Evolutionary conservation across 2,329 filamentous ascomycete genomes (phyloP).

Genomic region (Ophiostoma sp.): DNA sequence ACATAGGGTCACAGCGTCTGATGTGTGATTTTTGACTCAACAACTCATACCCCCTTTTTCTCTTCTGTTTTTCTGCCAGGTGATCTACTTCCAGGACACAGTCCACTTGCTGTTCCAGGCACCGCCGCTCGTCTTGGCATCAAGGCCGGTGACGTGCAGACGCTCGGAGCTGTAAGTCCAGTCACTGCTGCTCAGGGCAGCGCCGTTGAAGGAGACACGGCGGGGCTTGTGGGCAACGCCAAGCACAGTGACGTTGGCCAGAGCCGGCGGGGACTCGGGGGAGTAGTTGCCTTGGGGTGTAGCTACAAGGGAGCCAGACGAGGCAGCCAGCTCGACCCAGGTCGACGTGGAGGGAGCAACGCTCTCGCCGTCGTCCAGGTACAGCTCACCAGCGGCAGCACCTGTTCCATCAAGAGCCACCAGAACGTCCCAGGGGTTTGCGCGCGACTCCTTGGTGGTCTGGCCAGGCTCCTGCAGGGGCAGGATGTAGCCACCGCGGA

Average conservation of each 20-base stretch:
- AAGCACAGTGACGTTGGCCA: constrained; percentile 59
- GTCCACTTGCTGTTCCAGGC: constrained; percentile 56
- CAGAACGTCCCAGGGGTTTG: constrained; percentile 62
- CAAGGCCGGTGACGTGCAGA: constrained; percentile 47
- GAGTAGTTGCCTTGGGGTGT: constrained; percentile 46
- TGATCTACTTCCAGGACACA: constrained; percentile 43
- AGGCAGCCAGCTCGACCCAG: constrained; percentile 18
- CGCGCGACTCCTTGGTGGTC: constrained; percentile 58
- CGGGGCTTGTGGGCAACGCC: constrained; percentile 43
- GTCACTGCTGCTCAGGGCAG: constrained; percentile 36
- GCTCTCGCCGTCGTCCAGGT: constrained; percentile 71
- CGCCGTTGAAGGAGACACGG: constrained; percentile 50
- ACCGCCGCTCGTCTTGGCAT: constrained; percentile 41
- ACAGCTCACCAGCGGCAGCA: constrained; percentile 56
- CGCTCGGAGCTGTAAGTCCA: constrained; percentile 41
- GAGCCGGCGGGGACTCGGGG: constrained; percentile 28
- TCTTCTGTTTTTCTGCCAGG: too few species aligned
- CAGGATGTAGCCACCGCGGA: constrained; percentile 63
- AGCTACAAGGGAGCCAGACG: constrained; percentile 39
- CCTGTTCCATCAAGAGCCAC: constrained; percentile 53
- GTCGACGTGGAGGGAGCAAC: constrained; percentile 33
- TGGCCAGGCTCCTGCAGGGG: constrained; percentile 63
- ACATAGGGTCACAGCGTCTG: too few species aligned
- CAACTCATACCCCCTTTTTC: background rate
- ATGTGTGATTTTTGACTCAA: too few species aligned